Evolutionary conservation across 768 basidiomycete genomes (phyloP).

Genomic region (Imleria badia): DNA sequence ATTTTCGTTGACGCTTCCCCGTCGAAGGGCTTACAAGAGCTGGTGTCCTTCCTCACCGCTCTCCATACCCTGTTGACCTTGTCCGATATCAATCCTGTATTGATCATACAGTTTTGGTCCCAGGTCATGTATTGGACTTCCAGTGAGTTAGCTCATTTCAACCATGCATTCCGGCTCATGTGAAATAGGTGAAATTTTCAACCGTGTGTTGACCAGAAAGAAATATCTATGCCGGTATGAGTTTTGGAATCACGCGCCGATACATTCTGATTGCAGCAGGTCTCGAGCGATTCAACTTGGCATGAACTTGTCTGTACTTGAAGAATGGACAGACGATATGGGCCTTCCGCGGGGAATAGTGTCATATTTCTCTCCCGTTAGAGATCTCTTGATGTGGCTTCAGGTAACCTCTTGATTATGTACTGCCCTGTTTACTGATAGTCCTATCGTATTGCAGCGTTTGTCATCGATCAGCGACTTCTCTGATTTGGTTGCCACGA

Average conservation of each 20-base stretch:
- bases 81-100: slow-evolving; percentile 86
- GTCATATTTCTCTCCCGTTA: slow-evolving; percentile 79
- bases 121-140: slow-evolving; percentile 99
- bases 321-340: slow-evolving; percentile 89
- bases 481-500: slow-evolving; percentile 81
- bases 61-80: slow-evolving; percentile 80
- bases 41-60: slow-evolving; percentile 82
- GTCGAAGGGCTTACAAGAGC: slow-evolving; percentile 47
- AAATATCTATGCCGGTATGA: slow-evolving; percentile 88
- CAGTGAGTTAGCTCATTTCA: slow-evolving; percentile 52
- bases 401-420: slow-evolving; percentile 49
- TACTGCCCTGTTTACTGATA: not conserved
- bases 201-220: slow-evolving; percentile 84
- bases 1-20: slow-evolving; percentile 48
- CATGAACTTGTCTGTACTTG: slow-evolving; percentile 80
- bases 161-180: slow-evolving; percentile 4
- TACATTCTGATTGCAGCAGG: slow-evolving; percentile 29
- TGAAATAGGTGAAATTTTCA: slow-evolving; percentile 74
- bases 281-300: slow-evolving; percentile 88
- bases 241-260: not conserved
- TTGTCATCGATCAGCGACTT: slow-evolving; percentile 88
- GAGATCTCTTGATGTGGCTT: slow-evolving; percentile 83
- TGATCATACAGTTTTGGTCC: slow-evolving; percentile 90
- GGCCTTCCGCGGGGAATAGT: slow-evolving; percentile 77
- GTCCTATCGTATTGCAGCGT: slow-evolving; percentile 45